phyloP scores from a whole-genome alignment of 225 moss, liverwort and hornwort genomes.

The Marchantia polymorpha region DNA sequence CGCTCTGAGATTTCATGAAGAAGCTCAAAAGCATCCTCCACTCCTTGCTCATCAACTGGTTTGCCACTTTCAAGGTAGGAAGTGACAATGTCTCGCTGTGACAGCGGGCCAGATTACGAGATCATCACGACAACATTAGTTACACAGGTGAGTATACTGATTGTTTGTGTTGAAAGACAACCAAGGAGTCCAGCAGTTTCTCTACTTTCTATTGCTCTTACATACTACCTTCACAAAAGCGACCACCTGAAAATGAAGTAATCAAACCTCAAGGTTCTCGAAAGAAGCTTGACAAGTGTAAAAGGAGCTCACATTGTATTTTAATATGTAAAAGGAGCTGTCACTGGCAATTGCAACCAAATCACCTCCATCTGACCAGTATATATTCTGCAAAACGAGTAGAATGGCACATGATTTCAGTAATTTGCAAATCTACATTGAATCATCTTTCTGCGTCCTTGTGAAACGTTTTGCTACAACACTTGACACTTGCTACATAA shows the following conservation, averaged over 20 bases:
- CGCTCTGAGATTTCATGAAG: conserved; percentile 86
- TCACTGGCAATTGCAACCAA: conserved; percentile 88
- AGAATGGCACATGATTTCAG: background rate
- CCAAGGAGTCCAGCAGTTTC: too few relatives aligned
- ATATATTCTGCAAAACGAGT: conserved; percentile 59
- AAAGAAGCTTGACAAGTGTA: background rate
- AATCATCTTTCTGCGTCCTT: too few relatives aligned
- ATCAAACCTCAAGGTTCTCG: too few relatives aligned
- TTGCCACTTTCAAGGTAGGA: conserved; percentile 77
- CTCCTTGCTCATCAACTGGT: conserved; percentile 91
- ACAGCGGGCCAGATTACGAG: background rate
- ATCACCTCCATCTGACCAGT: conserved; percentile 93
- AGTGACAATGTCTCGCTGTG: conserved; percentile 70
- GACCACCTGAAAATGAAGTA: too few relatives aligned
- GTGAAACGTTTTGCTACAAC: background rate
- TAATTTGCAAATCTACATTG: background rate
- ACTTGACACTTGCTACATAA: background rate
- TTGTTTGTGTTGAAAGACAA: too few relatives aligned
- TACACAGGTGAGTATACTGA: background rate
- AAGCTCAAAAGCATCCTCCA: conserved; percentile 95
- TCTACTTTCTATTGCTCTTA: too few relatives aligned
- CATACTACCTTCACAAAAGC: too few relatives aligned
- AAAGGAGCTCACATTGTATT: conserved; percentile 73
- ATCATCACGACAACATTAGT: background rate
- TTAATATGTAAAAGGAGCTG: conserved; percentile 86